Evolutionary conservation across 306 rosid genomes (phyloP).

Genomic region (Ochetophila trinervis): DNA sequence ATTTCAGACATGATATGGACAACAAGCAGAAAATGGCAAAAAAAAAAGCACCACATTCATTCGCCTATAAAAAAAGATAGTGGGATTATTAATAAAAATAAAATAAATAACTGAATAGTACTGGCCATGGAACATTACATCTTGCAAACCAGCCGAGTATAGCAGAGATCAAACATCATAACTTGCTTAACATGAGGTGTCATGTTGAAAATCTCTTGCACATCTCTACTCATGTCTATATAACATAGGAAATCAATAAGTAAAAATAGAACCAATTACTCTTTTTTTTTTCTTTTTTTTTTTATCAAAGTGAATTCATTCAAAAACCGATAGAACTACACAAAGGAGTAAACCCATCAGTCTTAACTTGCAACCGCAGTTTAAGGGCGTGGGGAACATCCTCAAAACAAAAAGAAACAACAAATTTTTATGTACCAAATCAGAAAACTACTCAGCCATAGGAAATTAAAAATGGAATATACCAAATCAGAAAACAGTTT

Average conservation of each 20-base stretch:
- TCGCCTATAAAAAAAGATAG: slow-evolving; percentile 23
- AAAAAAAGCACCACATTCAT: too few relatives aligned
- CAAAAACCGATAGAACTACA: too few relatives aligned
- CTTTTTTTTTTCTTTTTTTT: too few relatives aligned
- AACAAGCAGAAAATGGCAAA: too few relatives aligned
- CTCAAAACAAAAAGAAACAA: too few relatives aligned
- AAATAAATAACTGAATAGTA: slow-evolving; percentile 76
- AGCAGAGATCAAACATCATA: slow-evolving; percentile 99
- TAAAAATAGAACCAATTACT: slow-evolving; percentile 11
- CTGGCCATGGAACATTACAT: slow-evolving; percentile 95
- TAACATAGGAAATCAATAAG: slow-evolving; percentile 5
- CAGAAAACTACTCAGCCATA: not conserved
- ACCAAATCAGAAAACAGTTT: not conserved
- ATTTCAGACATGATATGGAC: too few relatives aligned
- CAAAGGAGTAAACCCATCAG: too few relatives aligned
- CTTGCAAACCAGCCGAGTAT: slow-evolving; percentile 99
- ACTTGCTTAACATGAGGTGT: slow-evolving; percentile 99
- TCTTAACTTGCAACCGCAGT: too few relatives aligned
- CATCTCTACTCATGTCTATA: slow-evolving; percentile 97
- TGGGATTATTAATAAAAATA: slow-evolving; percentile 50
- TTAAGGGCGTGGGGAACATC: too few relatives aligned
- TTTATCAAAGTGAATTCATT: too few relatives aligned
- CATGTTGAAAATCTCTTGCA: slow-evolving; percentile 96
- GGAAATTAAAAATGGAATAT: not conserved
- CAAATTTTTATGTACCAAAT: too few relatives aligned